These are phyloP conservation scores for Rhododendron vialii DNA, from an alignment of 148 eudicot genomes.

Conservation along the genomic window DNA sequence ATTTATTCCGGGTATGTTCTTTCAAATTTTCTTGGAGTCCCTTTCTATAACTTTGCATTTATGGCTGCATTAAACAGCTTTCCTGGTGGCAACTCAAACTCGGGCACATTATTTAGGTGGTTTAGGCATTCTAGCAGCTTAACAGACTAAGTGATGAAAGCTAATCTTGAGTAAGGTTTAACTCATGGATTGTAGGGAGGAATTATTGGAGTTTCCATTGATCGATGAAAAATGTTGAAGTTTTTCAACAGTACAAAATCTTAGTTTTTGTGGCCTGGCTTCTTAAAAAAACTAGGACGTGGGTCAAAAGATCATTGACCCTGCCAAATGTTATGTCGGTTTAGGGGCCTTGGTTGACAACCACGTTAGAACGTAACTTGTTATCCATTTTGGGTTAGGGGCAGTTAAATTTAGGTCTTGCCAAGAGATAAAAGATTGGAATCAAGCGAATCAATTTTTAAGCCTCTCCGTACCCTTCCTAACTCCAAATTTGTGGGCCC, in stretches of 20 bases:
- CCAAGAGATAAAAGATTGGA: background rate
- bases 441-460: background rate
- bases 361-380: background rate
- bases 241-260: background rate
- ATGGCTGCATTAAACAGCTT: background rate
- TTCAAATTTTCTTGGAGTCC: background rate
- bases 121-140: background rate
- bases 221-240: background rate
- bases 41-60: background rate
- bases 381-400: background rate
- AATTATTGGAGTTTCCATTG: background rate
- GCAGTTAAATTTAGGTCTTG: background rate
- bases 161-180: background rate
- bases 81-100: background rate
- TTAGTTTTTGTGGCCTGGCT: background rate
- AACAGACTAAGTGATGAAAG: background rate
- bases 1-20: slow-evolving; percentile 69
- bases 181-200: background rate
- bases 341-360: background rate
- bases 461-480: background rate
- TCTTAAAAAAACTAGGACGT: background rate
- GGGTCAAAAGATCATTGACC: background rate
- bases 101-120: background rate
- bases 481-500: background rate
- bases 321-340: background rate